Conservation (phyloP, 306 rosid species). For the Trifolium pratense region DNA sequence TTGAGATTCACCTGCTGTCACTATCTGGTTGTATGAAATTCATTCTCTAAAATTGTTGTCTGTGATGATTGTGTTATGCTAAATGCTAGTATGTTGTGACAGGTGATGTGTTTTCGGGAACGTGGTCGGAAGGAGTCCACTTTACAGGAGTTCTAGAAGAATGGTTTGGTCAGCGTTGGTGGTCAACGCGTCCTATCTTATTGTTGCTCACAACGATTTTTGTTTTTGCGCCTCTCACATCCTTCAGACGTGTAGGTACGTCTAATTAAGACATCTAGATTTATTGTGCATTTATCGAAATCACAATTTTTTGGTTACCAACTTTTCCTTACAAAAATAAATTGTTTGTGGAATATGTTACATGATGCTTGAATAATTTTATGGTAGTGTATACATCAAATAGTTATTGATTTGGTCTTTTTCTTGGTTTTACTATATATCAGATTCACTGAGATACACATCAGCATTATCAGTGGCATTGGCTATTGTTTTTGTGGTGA, state of each 20-base stretch:
- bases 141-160: conserved; percentile 8
- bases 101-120: conserved; percentile 17
- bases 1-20: too few species aligned
- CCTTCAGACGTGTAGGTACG: conserved; percentile 12
- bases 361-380: not conserved
- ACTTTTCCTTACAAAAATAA: not conserved
- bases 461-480: conserved; percentile 4
- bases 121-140: conserved; percentile 8
- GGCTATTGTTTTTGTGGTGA: conserved; percentile 12
- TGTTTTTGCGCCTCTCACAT: conserved; percentile 8
- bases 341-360: not conserved
- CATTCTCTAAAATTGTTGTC: not conserved
- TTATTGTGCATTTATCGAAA: too few species aligned
- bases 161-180: conserved; percentile 15
- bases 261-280: not conserved
- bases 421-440: not conserved
- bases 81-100: not conserved
- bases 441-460: conserved; percentile 14
- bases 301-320: too few species aligned
- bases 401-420: not conserved
- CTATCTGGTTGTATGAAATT: too few species aligned
- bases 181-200: conserved; percentile 9
- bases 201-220: not conserved
- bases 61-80: not conserved
- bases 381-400: not conserved